A percentile compares a stretch with the other conserved stretches of the same genome.
These are phyloP conservation scores for Camellia granthamiana DNA, from an alignment of 148 eudicot genomes.

Conservation along the genomic window DNA sequence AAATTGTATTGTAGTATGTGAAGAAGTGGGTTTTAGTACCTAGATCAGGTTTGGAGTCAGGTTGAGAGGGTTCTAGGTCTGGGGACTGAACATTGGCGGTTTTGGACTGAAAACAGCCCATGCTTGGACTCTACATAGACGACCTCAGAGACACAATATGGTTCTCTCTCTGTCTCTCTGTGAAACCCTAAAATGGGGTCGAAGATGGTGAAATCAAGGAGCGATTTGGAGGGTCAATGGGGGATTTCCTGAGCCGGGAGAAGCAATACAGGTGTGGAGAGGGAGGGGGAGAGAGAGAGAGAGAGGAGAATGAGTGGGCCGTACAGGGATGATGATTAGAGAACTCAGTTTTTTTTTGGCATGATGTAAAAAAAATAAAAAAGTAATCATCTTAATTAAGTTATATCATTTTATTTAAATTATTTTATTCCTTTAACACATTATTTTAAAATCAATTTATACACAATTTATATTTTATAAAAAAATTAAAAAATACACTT, in stretches of 20 bases:
- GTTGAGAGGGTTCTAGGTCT: constrained; percentile 36
- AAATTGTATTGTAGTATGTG: not conserved
- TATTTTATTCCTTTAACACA: no score
- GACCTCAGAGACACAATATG: not conserved
- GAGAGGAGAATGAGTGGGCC: not conserved
- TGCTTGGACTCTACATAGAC: constrained; percentile 29
- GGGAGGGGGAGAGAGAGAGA: not conserved
- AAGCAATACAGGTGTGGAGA: not conserved
- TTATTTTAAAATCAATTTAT: no score
- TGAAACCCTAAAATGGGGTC: not conserved
- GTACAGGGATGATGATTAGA: not conserved
- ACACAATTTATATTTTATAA: no score
- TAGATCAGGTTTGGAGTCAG: constrained; percentile 51
- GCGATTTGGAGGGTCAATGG: constrained; percentile 2
- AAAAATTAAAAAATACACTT: no score
- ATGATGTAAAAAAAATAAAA: no score
- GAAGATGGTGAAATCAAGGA: not conserved
- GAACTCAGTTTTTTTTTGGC: not conserved
- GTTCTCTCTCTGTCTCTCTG: not conserved
- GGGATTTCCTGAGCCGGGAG: not conserved
- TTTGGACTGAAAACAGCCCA: constrained; percentile 73
- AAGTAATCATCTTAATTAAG: no score
- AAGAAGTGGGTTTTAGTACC: constrained; percentile 17
- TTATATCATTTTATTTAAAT: not conserved
- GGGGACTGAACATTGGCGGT: constrained; percentile 53